Evolutionary conservation across 1,139 yeast species (phyloP), one percentile per base, ranked within the genome.

Genomic region (Suhomyces guaymorum): DNA sequence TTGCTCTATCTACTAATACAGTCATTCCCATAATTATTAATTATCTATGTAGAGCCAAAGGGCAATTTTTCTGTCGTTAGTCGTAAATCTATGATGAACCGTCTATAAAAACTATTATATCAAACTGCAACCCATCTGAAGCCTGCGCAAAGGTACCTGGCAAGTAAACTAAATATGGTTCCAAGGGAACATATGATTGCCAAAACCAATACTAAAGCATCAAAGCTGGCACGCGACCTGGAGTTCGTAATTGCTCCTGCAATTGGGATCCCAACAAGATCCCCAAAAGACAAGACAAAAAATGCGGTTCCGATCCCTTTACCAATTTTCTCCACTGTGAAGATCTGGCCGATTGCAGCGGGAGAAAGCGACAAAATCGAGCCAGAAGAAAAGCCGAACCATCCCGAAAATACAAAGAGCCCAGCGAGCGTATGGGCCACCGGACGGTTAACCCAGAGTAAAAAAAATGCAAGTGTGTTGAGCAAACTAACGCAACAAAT

Each of bases 211-310:
- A 61, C 66, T 48, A 62, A 45, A 37, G 60, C 42, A 30, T 61
- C 62, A 35, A 43, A 62, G 15, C 53, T 44, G 13, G 43, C 41
- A n/a, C 38, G 25, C 4, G 52, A 38, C 5, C 50, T 49, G 16
- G 43, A 25, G 11, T 48, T 54, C 3, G 57, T 55, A 15, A 63
- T 61, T 13, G 67, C 68, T 2, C 70, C 67, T 5, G 66, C 68
- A 36, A 63, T 52, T 1, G 68, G 68, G 11, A 63, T 55, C 1
- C 68, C 68, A 17, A 61, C 41, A 28, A 63, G 53, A 39, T 63
- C 62, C 13, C 66, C 63, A 39, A 57, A 49, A 39, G 66, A 55
- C 33, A 61, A 54, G 20, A 55, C 57, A 40, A 56, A 61, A 41
- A 57, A 63, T 5, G 61, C 68, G 4, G 66, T 63, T 15, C 66